Base-by-base conservation (phyloP, 192 early-diverging fungal genomes). In the Mortierella antarctica region DNA sequence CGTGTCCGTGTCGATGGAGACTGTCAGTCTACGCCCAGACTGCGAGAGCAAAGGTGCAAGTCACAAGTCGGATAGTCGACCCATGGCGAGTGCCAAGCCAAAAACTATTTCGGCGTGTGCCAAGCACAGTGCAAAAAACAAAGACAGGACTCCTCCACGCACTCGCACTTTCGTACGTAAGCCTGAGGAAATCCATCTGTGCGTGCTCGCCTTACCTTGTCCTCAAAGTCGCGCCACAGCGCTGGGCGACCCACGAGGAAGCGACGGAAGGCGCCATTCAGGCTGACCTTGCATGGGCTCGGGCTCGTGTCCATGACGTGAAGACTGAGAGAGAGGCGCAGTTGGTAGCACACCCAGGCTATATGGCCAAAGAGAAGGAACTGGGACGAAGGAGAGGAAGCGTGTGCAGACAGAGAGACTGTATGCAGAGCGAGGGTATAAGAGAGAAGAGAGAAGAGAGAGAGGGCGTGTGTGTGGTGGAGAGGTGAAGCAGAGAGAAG, bases 231-330 rank as follows among this genome's bases (percentile, higher is more conserved):
- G 7, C 14, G 17, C 74, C 74, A 78, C 62, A 58, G 18, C 4
- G 74, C 67, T 5, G 74, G 74, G 31, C 67, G 66, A 6, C 42
- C 50, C 21, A 78, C 50, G 48, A 78, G 65, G 67, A 78, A 78
- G 46, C 74, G 67, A 3, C 67, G 67, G 11, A 78, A 44, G 56
- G 74, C 62, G 15, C 74, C 74, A 18, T 70, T 78, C 45, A 44
- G 65, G 67, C 61, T 61, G 55, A 78, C 61, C 52, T 78, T 78
- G 67, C 74, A 78, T 20, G 61, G 67, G 57, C 74, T 78, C 58
- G 51, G 62, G 8, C 17, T 18, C 31, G 31, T 31, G 31, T 31
- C 31, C 31, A 31, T 31, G 31, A 31, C 31, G 31, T 31, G 31
- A 31, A 31, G 31, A 31, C 31, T 31, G 31, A 31, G 31, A 31